phyloP scores from a whole-genome alignment of 768 basidiomycete species.

The Lepiota venenata region DNA sequence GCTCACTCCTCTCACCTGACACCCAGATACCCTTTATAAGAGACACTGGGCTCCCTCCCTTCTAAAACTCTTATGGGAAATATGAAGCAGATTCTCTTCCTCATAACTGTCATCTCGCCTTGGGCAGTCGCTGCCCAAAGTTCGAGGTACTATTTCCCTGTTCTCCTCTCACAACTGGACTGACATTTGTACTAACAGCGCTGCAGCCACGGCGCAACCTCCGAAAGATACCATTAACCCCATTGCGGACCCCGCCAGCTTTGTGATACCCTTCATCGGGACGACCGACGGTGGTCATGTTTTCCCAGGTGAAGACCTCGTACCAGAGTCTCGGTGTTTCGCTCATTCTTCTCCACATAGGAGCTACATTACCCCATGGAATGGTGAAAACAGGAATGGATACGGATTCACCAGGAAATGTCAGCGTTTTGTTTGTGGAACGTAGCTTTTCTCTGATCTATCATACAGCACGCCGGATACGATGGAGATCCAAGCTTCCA shows the following conservation, averaged over 20 bases:
- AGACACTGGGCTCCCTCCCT: background rate
- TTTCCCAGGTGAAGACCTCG: constrained; percentile 47
- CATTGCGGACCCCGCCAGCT: constrained; percentile 36
- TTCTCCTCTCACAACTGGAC: background rate
- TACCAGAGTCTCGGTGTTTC: background rate
- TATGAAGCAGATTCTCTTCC: background rate
- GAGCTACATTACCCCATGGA: constrained; percentile 65
- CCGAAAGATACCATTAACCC: constrained; percentile 15
- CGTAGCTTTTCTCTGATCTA: background rate
- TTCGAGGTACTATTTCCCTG: constrained; percentile 1
- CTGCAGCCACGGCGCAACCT: background rate
- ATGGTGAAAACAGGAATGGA: constrained; percentile 70
- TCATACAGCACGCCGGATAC: constrained; percentile 43
- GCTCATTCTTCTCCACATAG: constrained; percentile 22
- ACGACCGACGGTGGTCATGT: constrained; percentile 64
- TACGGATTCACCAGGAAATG: constrained; percentile 61
- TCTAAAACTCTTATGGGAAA: background rate
- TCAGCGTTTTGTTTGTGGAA: constrained; percentile 15
- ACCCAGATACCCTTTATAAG: background rate
- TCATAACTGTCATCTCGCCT: background rate
- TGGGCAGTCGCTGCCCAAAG: constrained; percentile 3
- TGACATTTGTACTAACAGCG: background rate
- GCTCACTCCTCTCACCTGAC: constrained; percentile 7
- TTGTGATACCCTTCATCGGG: constrained; percentile 61
- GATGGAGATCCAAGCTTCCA: constrained; percentile 39